Base-by-base conservation (phyloP, 2,329 filamentous ascomycete genomes). In the Grosmannia clavigera region DNA sequence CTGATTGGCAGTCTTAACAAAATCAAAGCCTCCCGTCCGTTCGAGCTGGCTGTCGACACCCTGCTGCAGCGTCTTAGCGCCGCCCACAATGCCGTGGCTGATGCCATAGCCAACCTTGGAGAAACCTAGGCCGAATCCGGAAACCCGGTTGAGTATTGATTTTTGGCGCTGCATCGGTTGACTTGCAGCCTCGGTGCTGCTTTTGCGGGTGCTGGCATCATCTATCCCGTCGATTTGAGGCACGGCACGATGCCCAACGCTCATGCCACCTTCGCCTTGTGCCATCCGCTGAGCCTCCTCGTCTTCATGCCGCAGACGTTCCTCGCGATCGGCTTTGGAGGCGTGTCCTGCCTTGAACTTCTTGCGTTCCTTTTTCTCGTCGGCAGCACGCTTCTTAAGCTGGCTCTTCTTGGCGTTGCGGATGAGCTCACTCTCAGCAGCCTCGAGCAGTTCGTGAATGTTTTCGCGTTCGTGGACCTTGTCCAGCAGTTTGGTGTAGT, bases 361-460 rank as follows among this genome's bases (percentile, higher is more conserved):
- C 61, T 77, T 81, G n/a, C 84, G 82, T 1, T 76, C 74, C 64
- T 80, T 80, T 69, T 88, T 91, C 51, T 85, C 86, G 7, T 83
- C 81, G 57, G 82, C 81, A 58, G 79, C 78, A 60, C 79, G 70
- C 67, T 84, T 78, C 69, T 92, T 87, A n/a, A 87, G 74, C 65
- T 96, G 85, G 16, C 84, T 85, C 69, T 86, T 90, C 68, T 91
- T 92, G 60, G 89, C 92, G 54, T 79, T 78, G 61, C 85, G 86
- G 65, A 99, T 88, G 50, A 99, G 76, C 27, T 90, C 84, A 0
- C 90, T 96, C 72, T 97, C 87, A 1, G 92, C 92, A 10, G 74
- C 73, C 69, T 99, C 94, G 0, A 99, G 81, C 60, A 78, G 76
- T 51, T 79, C 71, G 55, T 92, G 90, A 16, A 96, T 75, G 10